A percentile compares a stretch with the other conserved stretches of the same genome.
These are phyloP conservation scores for Graphiopsis chlorocephala DNA, from an alignment of 2,329 filamentous ascomycete genomes.

Conservation along the genomic window DNA sequence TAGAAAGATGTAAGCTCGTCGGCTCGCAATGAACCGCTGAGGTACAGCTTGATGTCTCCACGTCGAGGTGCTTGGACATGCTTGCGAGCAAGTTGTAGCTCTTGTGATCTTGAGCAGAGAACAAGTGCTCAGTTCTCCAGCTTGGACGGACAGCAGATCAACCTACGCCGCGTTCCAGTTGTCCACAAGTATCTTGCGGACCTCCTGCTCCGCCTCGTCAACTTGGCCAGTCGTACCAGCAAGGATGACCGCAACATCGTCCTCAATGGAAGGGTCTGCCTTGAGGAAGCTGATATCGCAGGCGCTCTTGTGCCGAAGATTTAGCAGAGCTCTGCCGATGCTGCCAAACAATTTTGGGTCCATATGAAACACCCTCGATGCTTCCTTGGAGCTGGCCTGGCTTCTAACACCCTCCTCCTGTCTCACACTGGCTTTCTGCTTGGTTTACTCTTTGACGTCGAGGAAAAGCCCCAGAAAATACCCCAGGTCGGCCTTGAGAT, in stretches of 20 bases:
- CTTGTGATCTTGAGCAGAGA: background rate
- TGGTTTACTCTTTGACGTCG: background rate
- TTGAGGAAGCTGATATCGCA: background rate
- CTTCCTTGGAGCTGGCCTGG: background rate
- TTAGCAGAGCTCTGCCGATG: background rate
- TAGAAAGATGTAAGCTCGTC: too few relatives aligned
- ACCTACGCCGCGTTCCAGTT: background rate
- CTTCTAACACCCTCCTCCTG: too few relatives aligned
- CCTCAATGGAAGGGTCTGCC: background rate
- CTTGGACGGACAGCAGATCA: background rate
- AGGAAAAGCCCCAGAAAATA: background rate
- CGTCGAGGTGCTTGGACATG: background rate
- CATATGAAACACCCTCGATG: background rate
- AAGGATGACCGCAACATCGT: background rate
- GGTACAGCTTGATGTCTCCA: background rate
- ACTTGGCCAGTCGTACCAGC: background rate
- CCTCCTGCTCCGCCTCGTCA: background rate
- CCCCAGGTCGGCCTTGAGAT: background rate
- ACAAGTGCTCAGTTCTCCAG: background rate
- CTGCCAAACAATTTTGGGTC: background rate
- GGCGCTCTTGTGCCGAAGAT: background rate
- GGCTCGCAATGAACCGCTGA: background rate
- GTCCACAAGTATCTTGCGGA: background rate
- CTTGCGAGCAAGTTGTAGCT: background rate
- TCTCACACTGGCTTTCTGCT: too few relatives aligned